phyloP scores from a whole-genome alignment of 2,329 filamentous ascomycete genomes.

The Dactylellina sp. region DNA sequence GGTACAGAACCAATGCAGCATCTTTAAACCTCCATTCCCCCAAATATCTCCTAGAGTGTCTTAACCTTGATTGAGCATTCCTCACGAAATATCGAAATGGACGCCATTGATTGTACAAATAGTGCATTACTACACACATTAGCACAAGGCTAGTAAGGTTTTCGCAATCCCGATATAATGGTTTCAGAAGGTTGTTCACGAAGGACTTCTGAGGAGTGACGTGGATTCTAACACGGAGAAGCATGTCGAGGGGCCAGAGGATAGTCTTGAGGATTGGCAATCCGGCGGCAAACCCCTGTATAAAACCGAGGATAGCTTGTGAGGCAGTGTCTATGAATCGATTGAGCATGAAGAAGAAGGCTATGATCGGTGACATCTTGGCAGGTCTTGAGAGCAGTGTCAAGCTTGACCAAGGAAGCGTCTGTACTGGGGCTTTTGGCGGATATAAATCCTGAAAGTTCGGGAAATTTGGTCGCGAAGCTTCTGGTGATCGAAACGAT shows the following conservation, averaged over 20 bases:
- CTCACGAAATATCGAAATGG: conserved; percentile 23
- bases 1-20: neutral
- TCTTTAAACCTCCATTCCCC: conserved; percentile 5
- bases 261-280: conserved; percentile 7
- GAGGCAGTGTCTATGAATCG: conserved; percentile 22
- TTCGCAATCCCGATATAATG: conserved; percentile 23
- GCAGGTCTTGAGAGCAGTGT: neutral
- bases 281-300: conserved; percentile 3
- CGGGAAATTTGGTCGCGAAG: neutral
- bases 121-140: neutral
- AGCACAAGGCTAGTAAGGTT: conserved; percentile 23
- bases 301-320: neutral
- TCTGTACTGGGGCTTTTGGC: too few relatives aligned
- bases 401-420: too few relatives aligned
- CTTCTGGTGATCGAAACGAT: neutral
- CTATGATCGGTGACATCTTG: conserved; percentile 7
- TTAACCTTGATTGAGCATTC: neutral
- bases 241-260: conserved; percentile 12
- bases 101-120: conserved; percentile 21
- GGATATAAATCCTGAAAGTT: too few relatives aligned
- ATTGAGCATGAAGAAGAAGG: conserved; percentile 19
- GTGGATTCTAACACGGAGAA: conserved; percentile 39
- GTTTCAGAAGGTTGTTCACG: conserved; percentile 6
- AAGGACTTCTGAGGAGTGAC: conserved; percentile 25
- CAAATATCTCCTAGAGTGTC: conserved; percentile 2